Base-by-base conservation (phyloP, 768 basidiomycete genomes). In the Lactarius trivialis region DNA sequence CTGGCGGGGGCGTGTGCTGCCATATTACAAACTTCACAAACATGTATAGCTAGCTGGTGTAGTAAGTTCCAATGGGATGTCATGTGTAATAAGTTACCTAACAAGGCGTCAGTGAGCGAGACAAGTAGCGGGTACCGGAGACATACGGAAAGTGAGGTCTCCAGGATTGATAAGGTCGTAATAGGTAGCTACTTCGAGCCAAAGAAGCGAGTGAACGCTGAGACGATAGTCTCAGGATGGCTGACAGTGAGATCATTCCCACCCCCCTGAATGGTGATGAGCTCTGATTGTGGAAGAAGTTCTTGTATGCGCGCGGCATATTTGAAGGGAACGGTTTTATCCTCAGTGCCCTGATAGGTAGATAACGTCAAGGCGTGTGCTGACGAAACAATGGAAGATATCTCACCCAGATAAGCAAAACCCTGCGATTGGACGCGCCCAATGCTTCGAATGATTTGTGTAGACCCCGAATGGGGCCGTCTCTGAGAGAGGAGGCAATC, bases 401-500 rank as follows among this genome's bases (percentile, higher is more conserved):
- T 32, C 81, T 32, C 67, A 84, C 88, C 71, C 89, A 88, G 33
- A 90, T 75, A n/a, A 89, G 71, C 39, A 89, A 74, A 7, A 86
- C 81, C 28, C 77, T 73, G 53, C 80, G 78, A 21, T 75, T 73
- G 3, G 75, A 75, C 59, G 82, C 78, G 2, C 77, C 81, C 17
- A 78, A 74, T 0, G 80, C 76, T 30, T 77, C 71, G 67, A 89
- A 89, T 4, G 83, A 75, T 1, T 78, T 71, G 1, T 72, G 73
- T 58, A 85, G 81, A 5, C 86, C 86, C 41, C 88, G 82, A 32
- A 90, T 76, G 15, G 89, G 88, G 1, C 88, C 88, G 41, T 86
- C 81, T 36, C 88, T 81, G 28, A 91, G 75, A 3, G 84, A 88
- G 5, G 88, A 89, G 0, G 88, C 88, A n/a, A 91, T 74, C 0